Conservation (phyloP, 1,139 yeast genomes). For the Zygoascus meyerae region DNA sequence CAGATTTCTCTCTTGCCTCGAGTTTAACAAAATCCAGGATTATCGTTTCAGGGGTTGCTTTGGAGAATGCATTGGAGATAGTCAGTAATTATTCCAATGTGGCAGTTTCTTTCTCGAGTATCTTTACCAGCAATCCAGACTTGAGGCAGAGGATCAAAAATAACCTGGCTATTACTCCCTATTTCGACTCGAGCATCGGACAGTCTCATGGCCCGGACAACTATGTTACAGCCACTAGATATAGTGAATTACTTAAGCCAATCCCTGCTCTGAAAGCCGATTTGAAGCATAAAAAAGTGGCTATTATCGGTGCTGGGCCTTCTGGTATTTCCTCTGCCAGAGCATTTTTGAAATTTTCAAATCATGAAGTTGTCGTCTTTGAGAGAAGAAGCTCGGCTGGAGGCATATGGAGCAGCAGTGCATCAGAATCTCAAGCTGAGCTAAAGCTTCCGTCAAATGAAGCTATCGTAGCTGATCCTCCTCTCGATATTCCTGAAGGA, state of each 20-base stretch:
- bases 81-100: not conserved
- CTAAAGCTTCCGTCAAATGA: slow-evolving; percentile 13
- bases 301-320: slow-evolving; percentile 58
- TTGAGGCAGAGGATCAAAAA: not conserved
- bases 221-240: slow-evolving; percentile 7
- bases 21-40: not conserved
- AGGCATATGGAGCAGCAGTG: slow-evolving; percentile 44
- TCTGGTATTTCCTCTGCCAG: slow-evolving; percentile 56
- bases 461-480: slow-evolving; percentile 18
- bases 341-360: slow-evolving; percentile 46
- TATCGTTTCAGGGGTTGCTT: slow-evolving; percentile 1
- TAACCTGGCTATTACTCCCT: slow-evolving; percentile 2
- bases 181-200: not conserved
- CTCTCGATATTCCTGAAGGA: slow-evolving; percentile 15
- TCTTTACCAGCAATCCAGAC: slow-evolving; percentile 9
- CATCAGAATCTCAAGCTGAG: slow-evolving; percentile 3
- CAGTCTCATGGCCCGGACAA: slow-evolving; percentile 7
- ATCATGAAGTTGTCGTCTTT: slow-evolving; percentile 43
- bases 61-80: not conserved
- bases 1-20: not conserved
- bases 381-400: slow-evolving; percentile 47
- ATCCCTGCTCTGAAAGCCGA: not conserved
- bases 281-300: slow-evolving; percentile 4
- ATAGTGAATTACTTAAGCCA: not conserved
- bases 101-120: slow-evolving; percentile 1